Evolutionary conservation across 1,139 yeast species (phyloP).

Genomic region (Suhomyces coccinellae): DNA sequence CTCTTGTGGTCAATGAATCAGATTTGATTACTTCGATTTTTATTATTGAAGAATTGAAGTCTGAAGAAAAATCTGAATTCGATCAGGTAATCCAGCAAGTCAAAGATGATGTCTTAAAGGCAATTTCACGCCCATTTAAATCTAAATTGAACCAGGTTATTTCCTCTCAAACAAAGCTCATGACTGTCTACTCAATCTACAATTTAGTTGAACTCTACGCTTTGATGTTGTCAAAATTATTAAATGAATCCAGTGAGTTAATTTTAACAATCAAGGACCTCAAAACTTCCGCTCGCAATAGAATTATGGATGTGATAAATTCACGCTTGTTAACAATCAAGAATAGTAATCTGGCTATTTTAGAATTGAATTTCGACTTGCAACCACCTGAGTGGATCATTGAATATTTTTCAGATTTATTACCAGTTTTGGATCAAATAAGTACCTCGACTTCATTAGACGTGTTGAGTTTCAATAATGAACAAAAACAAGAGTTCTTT

Average conservation of each 20-base stretch:
- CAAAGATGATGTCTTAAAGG: constrained; percentile 45
- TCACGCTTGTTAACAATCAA: constrained; percentile 44
- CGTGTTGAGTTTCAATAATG: constrained; percentile 38
- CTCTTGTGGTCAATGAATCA: constrained; percentile 84
- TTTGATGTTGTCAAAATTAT: constrained; percentile 62
- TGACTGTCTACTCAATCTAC: constrained; percentile 56
- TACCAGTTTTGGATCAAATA: constrained; percentile 50
- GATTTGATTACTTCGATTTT: constrained; percentile 63
- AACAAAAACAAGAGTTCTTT: constrained; percentile 35
- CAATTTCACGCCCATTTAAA: constrained; percentile 47
- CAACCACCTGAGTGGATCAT: constrained; percentile 76
- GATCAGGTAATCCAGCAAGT: constrained; percentile 33
- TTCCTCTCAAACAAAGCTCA: constrained; percentile 60
- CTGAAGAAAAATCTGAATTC: constrained; percentile 19
- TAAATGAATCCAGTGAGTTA: constrained; percentile 23
- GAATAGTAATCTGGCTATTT: constrained; percentile 41
- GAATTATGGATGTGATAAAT: constrained; percentile 41
- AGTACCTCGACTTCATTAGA: constrained; percentile 22
- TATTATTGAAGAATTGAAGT: constrained; percentile 21
- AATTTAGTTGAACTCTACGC: constrained; percentile 67
- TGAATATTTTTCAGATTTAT: constrained; percentile 52
- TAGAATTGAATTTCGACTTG: constrained; percentile 48
- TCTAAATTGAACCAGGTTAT: constrained; percentile 66
- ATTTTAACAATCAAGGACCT: constrained; percentile 28
- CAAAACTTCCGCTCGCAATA: constrained; percentile 36